Base-by-base conservation (phyloP, 2,329 filamentous ascomycete species). In the Exophiala bonariae region DNA sequence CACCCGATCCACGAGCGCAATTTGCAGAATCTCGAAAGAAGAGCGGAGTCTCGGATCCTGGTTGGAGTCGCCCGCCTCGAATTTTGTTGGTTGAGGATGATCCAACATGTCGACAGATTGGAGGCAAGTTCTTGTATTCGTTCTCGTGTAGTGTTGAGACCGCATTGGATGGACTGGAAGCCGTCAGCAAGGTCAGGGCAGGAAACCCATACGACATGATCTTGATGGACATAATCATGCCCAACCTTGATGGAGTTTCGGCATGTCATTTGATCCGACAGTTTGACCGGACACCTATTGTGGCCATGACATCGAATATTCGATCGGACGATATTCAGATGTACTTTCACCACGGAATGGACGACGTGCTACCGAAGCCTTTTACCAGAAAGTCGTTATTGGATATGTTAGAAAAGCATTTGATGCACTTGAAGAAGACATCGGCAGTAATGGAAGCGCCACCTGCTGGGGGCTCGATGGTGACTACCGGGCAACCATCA, bases 301-400 rank as follows among this genome's bases (percentile, higher is more conserved):
- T 99, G 49, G 93, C 93, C 37, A 97, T 99, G 93, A 99, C 93
- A 3, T 96, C 92, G 3, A 99, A 97, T 64, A 97, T 99, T 56
- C 82, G 93, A 56, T 91, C 89, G 51, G 92, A 96, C 61, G 93
- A 99, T 65, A 95, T 97, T 52, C 88, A 92, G 44, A 91, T 95
- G 72, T 99, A 99, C 66, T 97, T 96, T 72, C 85, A 92, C 61
- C 91, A 95, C 71, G 93, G 92, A 34, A 96, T 99, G 91, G 95
- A 96, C 63, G 93, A 96, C 63, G 92, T 99, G 14, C 74, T 99
- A 50, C 92, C 93, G 0, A 99, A 99, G 64, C 93, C 93, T 0
- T 99, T 99, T 66, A 99, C 93, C 3, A 86, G 87, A 60, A 87
- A 90, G 58, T 88, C 87, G 31, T 88, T 93, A 74, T 78, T 89